phyloP scores from a whole-genome alignment of 1,284 basidiomycete species.

The Cutaneotrichosporon cutaneum region DNA sequence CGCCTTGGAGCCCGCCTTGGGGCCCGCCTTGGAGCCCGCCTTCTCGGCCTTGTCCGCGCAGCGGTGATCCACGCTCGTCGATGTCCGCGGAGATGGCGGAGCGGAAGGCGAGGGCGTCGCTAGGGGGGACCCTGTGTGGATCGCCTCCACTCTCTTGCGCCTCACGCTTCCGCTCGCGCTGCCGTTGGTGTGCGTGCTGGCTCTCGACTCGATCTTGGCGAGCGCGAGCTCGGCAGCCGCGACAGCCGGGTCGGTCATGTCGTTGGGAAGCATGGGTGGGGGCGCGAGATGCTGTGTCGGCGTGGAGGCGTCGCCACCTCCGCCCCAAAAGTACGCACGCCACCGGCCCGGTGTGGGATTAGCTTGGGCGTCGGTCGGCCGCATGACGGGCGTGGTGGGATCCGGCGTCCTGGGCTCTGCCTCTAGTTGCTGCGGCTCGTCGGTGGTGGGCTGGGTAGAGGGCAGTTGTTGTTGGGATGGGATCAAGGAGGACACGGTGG shows the following conservation, averaged over 20 bases:
- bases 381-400: neutral
- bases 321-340: conserved; percentile 15
- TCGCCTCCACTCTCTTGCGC: conserved; percentile 12
- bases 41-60: neutral
- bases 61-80: neutral
- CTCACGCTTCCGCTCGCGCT: conserved; percentile 5
- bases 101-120: conserved; percentile 2
- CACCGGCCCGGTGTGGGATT: conserved; percentile 6
- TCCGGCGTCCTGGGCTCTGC: neutral
- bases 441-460: neutral
- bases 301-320: conserved; percentile 5
- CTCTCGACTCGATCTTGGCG: neutral
- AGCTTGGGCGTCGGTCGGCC: neutral
- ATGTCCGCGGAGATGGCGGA: neutral
- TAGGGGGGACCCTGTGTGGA: neutral
- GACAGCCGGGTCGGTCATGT: neutral
- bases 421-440: neutral
- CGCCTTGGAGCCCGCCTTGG: neutral
- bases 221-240: neutral
- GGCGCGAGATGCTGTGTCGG: conserved; percentile 1
- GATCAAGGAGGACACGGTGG: neutral
- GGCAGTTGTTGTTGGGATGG: conserved; percentile 3
- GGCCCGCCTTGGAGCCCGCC: neutral
- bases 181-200: neutral
- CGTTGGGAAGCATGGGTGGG: neutral